A percentile compares a stretch with the other conserved stretches of the same genome.
Conservation (phyloP, 371 early-diverging fungal genomes). For the Gilbertella persicaria region DNA sequence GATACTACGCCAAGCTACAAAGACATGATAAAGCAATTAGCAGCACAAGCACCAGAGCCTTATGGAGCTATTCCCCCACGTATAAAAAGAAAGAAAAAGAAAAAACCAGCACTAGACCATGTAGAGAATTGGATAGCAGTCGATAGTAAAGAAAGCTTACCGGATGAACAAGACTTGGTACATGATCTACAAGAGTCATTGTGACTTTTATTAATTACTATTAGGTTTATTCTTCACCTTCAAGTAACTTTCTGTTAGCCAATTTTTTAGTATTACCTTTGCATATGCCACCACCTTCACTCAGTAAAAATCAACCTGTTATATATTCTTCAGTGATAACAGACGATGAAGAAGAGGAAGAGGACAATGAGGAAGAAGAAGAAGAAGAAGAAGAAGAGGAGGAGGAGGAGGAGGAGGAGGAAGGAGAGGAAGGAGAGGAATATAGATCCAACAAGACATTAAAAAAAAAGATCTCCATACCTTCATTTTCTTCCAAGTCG, state of each 20-base stretch:
- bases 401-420: slow-evolving; percentile 28
- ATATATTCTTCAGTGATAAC: slow-evolving; percentile 6
- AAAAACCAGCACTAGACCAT: slow-evolving; percentile 28
- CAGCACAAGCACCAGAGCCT: slow-evolving; percentile 49
- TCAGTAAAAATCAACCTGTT: slow-evolving; percentile 30
- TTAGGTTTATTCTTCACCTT: slow-evolving; percentile 20
- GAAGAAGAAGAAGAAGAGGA: slow-evolving; percentile 15
- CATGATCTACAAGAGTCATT: neutral
- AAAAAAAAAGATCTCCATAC: slow-evolving; percentile 19
- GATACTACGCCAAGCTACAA: no score
- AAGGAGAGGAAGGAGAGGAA: slow-evolving; percentile 24
- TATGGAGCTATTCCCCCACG: slow-evolving; percentile 59
- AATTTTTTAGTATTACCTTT: slow-evolving; percentile 52
- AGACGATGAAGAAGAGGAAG: slow-evolving; percentile 27
- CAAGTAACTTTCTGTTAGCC: slow-evolving; percentile 43
- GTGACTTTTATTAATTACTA: slow-evolving; percentile 10
- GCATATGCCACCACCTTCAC: slow-evolving; percentile 53
- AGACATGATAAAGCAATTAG: slow-evolving; percentile 50
- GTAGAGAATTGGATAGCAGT: slow-evolving; percentile 53
- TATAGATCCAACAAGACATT: slow-evolving; percentile 8
- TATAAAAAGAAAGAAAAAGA: slow-evolving; percentile 35
- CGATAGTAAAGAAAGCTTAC: slow-evolving; percentile 53
- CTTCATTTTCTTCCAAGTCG: slow-evolving; percentile 33
- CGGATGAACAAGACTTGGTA: slow-evolving; percentile 56
- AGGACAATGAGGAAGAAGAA: slow-evolving; percentile 20